phyloP scores from a whole-genome alignment of 768 basidiomycete genomes.

The Russula foetens region DNA sequence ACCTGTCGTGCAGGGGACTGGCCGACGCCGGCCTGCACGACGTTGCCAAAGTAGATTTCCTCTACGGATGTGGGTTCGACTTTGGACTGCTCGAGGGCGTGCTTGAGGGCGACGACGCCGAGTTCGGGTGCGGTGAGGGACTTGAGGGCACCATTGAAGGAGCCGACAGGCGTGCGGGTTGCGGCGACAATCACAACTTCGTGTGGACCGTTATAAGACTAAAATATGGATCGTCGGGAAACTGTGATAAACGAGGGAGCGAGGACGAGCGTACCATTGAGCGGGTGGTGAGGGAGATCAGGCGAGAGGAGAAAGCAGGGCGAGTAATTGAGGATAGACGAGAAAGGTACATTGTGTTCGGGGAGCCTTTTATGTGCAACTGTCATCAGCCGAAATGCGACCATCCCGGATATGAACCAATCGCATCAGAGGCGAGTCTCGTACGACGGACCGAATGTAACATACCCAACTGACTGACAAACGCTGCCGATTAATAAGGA shows the following conservation, averaged over 20 bases:
- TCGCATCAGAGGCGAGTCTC: constrained; percentile 17
- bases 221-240: neutral
- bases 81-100: constrained; percentile 73
- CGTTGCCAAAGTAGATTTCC: constrained; percentile 96
- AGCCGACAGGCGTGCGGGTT: constrained; percentile 89
- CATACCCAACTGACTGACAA: constrained; percentile 8
- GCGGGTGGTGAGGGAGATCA: constrained; percentile 23
- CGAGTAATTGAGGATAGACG: constrained; percentile 36
- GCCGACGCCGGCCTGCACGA: constrained; percentile 94
- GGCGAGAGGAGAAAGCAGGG: constrained; percentile 28
- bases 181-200: constrained; percentile 94
- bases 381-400: constrained; percentile 9
- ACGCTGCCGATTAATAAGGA: constrained; percentile 11
- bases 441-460: constrained; percentile 14
- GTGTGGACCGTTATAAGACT: constrained; percentile 39
- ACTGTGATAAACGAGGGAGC: neutral
- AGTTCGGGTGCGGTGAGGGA: constrained; percentile 86
- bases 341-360: constrained; percentile 8
- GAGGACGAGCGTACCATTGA: constrained; percentile 22
- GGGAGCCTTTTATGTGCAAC: neutral
- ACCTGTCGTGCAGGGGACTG: constrained; percentile 99
- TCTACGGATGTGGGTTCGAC: constrained; percentile 80
- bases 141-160: constrained; percentile 86
- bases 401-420: constrained; percentile 19
- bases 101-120: constrained; percentile 81